phyloP scores from a whole-genome alignment of 306 rosid species.

The Dryas alaskensis region DNA sequence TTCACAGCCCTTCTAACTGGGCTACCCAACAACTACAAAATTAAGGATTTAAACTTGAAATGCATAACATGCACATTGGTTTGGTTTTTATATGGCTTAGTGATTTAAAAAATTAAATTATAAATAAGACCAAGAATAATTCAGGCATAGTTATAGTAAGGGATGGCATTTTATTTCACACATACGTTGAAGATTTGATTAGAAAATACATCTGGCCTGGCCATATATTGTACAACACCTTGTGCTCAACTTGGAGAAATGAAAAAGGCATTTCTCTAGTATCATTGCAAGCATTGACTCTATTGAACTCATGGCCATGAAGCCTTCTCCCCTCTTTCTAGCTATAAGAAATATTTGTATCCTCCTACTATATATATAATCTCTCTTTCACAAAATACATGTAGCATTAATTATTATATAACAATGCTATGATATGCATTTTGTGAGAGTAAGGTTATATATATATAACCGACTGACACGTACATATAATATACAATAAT shows the following conservation, averaged over 20 bases:
- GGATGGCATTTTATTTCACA: neutral
- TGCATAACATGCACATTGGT: too few species aligned
- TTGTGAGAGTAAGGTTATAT: neutral
- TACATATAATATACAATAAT: too few species aligned
- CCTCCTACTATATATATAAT: neutral
- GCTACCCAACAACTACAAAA: too few species aligned
- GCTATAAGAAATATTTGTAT: too few species aligned
- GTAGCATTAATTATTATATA: too few species aligned
- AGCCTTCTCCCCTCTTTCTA: too few species aligned
- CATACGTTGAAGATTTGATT: neutral
- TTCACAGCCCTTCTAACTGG: too few species aligned
- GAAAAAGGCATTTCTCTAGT: conserved; percentile 1
- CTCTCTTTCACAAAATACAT: neutral
- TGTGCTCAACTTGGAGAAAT: conserved; percentile 14
- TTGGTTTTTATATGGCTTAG: too few species aligned
- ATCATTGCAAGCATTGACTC: conserved; percentile 4
- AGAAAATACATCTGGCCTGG: neutral
- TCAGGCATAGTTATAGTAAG: neutral
- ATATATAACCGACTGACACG: neutral
- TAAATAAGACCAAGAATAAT: neutral
- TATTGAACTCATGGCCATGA: too few species aligned
- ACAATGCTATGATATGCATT: neutral
- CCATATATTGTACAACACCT: neutral
- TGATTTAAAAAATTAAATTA: neutral
- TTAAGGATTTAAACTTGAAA: too few species aligned